Conservation (phyloP, 306 rosid species). For the Urtica urens region DNA sequence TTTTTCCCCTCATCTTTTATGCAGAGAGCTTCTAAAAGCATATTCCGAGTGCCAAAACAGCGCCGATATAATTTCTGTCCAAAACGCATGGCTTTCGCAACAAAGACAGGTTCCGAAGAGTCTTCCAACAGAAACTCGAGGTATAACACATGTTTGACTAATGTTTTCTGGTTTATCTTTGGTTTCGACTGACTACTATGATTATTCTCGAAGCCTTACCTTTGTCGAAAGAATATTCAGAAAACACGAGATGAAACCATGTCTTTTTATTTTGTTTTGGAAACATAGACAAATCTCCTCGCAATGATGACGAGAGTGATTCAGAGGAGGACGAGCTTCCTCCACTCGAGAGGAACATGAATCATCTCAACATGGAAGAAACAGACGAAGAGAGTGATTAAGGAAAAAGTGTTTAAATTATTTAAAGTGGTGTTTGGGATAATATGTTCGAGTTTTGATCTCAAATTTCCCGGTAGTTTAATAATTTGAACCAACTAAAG, state of each 20-base stretch:
- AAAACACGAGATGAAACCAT: background rate
- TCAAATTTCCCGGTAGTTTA: no score
- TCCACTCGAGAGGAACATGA: constrained; percentile 80
- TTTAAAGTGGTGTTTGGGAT: no score
- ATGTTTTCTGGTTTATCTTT: no score
- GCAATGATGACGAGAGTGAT: constrained; percentile 29
- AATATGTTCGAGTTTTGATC: no score
- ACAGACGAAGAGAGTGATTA: constrained; percentile 39
- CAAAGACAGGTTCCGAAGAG: constrained; percentile 41
- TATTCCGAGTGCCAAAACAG: constrained; percentile 75
- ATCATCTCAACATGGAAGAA: constrained; percentile 47
- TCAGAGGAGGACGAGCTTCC: constrained; percentile 85
- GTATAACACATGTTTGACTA: no score
- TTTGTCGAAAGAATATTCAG: background rate
- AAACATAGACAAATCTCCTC: constrained; percentile 19
- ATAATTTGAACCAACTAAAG: no score
- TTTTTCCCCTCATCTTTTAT: background rate
- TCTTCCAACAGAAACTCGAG: no score
- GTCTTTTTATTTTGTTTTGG: constrained; percentile 21
- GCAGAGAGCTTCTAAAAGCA: constrained; percentile 81
- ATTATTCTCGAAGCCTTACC: background rate
- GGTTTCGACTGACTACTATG: constrained; percentile 1
- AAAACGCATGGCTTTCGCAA: constrained; percentile 79
- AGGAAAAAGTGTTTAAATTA: background rate
- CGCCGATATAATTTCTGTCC: constrained; percentile 59